Evolutionary conservation across 768 basidiomycete genomes (phyloP).

Genomic region (Podaxis sp.): DNA sequence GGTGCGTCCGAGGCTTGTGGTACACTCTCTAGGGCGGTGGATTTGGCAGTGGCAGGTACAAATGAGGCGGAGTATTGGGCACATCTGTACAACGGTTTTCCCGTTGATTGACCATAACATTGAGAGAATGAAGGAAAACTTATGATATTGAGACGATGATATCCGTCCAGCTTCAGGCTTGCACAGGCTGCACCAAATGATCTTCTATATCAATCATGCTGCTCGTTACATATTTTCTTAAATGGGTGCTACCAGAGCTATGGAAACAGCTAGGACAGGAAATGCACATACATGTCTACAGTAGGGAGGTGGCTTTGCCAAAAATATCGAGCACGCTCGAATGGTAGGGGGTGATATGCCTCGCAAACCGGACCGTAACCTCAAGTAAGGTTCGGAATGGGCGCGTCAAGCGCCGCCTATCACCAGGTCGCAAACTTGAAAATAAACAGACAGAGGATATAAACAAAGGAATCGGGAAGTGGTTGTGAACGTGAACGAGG

Average conservation of each 20-base stretch:
- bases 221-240: constrained; percentile 14
- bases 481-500: constrained; percentile 9
- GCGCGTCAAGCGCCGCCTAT: constrained; percentile 29
- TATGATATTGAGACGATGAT: neutral
- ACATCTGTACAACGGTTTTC: constrained; percentile 21
- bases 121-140: neutral
- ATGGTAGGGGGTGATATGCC: constrained; percentile 8
- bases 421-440: constrained; percentile 18
- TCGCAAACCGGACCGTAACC: constrained; percentile 2
- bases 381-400: constrained; percentile 12
- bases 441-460: constrained; percentile 12
- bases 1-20: constrained; percentile 15
- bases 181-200: constrained; percentile 2
- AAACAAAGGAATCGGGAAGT: constrained; percentile 14
- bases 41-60: constrained; percentile 36
- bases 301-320: constrained; percentile 27
- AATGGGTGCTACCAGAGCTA: constrained; percentile 13
- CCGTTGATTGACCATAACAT: constrained; percentile 18
- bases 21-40: constrained; percentile 30
- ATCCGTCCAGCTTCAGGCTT: neutral
- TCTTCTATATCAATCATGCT: neutral
- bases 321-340: constrained; percentile 30
- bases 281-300: constrained; percentile 33
- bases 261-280: constrained; percentile 15
- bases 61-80: constrained; percentile 41